Evolutionary conservation across 768 basidiomycete genomes (phyloP).

Genomic region (Boletus reticuloceps): DNA sequence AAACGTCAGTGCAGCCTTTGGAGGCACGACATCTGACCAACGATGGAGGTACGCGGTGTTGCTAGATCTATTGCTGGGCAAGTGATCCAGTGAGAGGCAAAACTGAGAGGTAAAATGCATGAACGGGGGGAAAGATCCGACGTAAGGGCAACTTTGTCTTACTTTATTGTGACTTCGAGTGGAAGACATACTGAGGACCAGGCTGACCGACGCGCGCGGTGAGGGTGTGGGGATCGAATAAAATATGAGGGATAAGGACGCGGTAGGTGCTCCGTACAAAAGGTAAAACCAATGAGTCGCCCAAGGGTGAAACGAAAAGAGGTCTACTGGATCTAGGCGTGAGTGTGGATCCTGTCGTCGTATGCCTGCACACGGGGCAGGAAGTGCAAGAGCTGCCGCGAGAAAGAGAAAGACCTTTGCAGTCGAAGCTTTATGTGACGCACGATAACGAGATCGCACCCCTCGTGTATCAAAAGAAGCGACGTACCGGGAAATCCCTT

Average conservation of each 20-base stretch:
- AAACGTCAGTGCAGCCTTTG: slow-evolving; percentile 55
- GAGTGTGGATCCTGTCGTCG: slow-evolving; percentile 15
- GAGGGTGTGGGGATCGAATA: neutral
- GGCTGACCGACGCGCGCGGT: too few relatives aligned
- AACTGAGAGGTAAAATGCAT: slow-evolving; percentile 11
- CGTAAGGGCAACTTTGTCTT: neutral
- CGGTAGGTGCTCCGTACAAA: neutral
- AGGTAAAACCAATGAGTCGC: neutral
- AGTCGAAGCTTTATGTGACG: slow-evolving; percentile 23
- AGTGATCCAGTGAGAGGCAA: slow-evolving; percentile 23
- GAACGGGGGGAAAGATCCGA: neutral
- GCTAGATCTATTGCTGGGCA: slow-evolving; percentile 8
- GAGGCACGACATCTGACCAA: slow-evolving; percentile 59
- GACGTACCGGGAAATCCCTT: slow-evolving; percentile 21
- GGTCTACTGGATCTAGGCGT: neutral
- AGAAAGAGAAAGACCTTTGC: slow-evolving; percentile 7
- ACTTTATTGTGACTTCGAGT: slow-evolving; percentile 22
- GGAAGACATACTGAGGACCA: slow-evolving; percentile 12
- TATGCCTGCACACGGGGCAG: slow-evolving; percentile 23
- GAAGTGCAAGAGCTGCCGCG: slow-evolving; percentile 9
- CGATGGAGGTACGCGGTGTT: slow-evolving; percentile 27
- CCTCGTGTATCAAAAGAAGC: slow-evolving; percentile 28
- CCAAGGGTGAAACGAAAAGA: neutral
- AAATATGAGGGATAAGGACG: neutral
- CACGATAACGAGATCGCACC: slow-evolving; percentile 7